phyloP scores from a whole-genome alignment of 169 alveolate species.

The Ichthyophthirius multifiliis region DNA sequence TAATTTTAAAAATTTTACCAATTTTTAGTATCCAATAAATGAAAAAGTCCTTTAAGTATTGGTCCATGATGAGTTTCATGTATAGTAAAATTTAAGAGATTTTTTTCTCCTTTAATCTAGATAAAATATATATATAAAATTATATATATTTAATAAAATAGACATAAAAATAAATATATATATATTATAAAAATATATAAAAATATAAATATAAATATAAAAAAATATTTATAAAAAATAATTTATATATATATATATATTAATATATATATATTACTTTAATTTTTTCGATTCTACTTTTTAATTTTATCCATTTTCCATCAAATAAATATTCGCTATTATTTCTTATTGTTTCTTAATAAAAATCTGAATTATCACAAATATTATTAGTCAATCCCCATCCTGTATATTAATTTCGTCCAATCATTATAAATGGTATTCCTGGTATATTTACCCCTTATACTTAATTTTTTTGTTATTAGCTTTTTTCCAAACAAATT shows the following conservation, averaged over 20 bases:
- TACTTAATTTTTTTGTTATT: neutral
- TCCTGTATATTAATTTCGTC: conserved; percentile 56
- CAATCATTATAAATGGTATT: conserved; percentile 57
- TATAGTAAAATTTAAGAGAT: neutral
- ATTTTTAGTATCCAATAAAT: neutral
- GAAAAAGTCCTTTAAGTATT: conserved; percentile 11
- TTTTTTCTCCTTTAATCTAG: conserved; percentile 20
- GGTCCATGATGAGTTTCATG: conserved; percentile 69
- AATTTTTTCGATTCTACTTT: conserved; percentile 29
- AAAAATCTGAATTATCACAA: conserved; percentile 36
- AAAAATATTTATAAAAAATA: too few relatives aligned
- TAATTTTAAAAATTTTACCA: neutral
- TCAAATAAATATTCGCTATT: conserved; percentile 20
- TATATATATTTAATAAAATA: too few relatives aligned
- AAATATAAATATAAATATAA: too few relatives aligned
- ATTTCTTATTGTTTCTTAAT: conserved; percentile 36
- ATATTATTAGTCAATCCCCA: conserved; percentile 62
- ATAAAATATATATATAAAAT: neutral
- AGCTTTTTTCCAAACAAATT: neutral
- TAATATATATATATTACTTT: conserved; percentile 1
- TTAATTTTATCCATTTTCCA: conserved; percentile 48
- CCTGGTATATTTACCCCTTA: conserved; percentile 60
- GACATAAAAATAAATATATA: too few relatives aligned
- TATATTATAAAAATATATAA: too few relatives aligned
- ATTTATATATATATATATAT: neutral